Evolutionary conservation across 192 early-diverging fungal species (phyloP), one percentile per base, ranked within the genome.

Genomic region (Coemansia sp.): DNA sequence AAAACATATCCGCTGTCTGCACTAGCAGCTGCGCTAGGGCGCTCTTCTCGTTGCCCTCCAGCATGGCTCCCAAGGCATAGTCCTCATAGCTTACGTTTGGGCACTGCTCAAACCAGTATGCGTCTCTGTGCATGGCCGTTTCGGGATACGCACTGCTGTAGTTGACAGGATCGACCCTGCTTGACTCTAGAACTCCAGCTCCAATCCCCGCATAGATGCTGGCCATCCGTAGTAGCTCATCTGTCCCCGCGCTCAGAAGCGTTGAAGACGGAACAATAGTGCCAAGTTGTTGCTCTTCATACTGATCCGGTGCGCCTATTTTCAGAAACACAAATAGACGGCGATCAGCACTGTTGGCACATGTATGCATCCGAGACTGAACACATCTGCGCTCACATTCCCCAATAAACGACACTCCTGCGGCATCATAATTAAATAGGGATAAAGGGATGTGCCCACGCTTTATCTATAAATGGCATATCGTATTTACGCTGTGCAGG

Each of bases 171-270:
- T 31, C 29, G 6, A 17, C 54, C 13, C 7, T 57, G 54, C 31
- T 34, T 57, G 66, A 42, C n/a, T 40, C 37, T 24, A 67, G 29
- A 59, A 56, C 56, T 8, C 66, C 66, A 14, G 66, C 36, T 21
- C 42, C 56, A 59, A 59, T 59, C 24, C 66, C 66, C 44, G 57
- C 31, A 29, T 67, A 41, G 27, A 44, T 59, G 17, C 66, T 67
- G 6, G 54, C 56, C 54, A 31, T 27, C 0, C 66, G 66, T 33
- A 45, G 56, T 16, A 41, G 21, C 17, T 67, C 66, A 9, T 67
- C 66, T 1, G 31, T 13, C 11, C 21, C 46, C 2, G 54, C 29
- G 4, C 57, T 42, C 11, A 67, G 56, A 6, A 67, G 42, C 3
- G 56, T 67, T 27, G 46, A 54, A 35, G 59, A 35, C 7, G 66